These are phyloP conservation scores for Hylodesmum podocarpum DNA, from an alignment of 306 rosid genomes.

Conservation along the genomic window DNA sequence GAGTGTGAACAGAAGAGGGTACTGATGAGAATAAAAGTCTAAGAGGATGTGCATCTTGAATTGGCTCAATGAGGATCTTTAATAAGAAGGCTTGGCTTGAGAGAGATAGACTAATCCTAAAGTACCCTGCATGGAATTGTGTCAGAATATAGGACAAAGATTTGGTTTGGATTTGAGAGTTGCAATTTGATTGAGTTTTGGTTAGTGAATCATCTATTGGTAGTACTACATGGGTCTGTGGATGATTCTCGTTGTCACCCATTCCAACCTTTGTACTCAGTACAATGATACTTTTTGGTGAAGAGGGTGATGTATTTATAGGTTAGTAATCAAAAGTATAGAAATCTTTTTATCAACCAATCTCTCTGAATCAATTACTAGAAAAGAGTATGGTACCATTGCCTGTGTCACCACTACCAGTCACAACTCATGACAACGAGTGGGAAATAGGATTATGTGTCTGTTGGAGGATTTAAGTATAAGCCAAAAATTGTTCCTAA, in stretches of 20 bases:
- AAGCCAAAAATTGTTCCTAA: neutral
- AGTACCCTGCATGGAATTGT: constrained; percentile 60
- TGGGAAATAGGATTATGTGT: neutral
- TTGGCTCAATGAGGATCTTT: constrained; percentile 42
- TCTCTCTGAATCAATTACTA: too few relatives aligned
- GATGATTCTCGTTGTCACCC: constrained; percentile 4
- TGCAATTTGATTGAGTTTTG: constrained; percentile 16
- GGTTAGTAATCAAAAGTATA: neutral
- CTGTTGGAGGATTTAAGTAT: neutral
- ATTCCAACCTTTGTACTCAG: neutral
- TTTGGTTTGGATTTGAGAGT: neutral
- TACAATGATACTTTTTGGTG: neutral
- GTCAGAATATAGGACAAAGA: constrained; percentile 27
- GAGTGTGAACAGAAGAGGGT: constrained; percentile 40
- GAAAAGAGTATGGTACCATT: neutral
- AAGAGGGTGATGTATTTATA: constrained; percentile 25
- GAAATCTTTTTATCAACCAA: too few relatives aligned
- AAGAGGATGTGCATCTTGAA: constrained; percentile 33
- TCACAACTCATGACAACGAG: too few relatives aligned
- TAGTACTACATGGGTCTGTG: constrained; percentile 21
- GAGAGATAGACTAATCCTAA: constrained; percentile 51
- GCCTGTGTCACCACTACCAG: neutral
- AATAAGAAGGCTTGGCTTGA: constrained; percentile 55
- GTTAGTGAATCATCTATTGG: constrained; percentile 4
- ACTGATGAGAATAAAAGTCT: constrained; percentile 36